These are phyloP conservation scores for Pyrus communis DNA, from an alignment of 306 rosid species.

Conservation along the genomic window DNA sequence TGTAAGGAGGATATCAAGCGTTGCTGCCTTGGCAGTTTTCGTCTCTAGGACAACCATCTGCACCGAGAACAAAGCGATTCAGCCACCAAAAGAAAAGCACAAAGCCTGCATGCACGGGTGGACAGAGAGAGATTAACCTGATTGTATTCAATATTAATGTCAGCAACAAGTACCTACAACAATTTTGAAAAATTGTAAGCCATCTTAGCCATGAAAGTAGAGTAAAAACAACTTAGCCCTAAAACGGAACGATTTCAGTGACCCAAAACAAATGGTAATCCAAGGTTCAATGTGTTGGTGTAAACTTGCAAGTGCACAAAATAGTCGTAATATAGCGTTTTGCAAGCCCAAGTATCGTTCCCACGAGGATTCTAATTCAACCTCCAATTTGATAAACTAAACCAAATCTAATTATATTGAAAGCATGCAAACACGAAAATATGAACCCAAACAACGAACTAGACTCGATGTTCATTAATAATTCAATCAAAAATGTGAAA, in stretches of 20 bases:
- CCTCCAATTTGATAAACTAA: too few relatives aligned
- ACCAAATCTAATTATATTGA: too few relatives aligned
- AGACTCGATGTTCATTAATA: too few relatives aligned
- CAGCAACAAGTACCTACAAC: slow-evolving; percentile 75
- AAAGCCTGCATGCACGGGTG: background rate
- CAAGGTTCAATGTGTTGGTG: background rate
- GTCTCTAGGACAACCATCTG: slow-evolving; percentile 56
- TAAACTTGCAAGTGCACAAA: too few relatives aligned
- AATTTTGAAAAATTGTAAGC: slow-evolving; percentile 9
- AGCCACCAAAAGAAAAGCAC: background rate
- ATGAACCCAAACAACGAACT: too few relatives aligned
- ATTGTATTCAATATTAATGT: slow-evolving; percentile 66
- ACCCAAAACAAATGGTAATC: background rate
- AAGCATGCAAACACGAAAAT: too few relatives aligned
- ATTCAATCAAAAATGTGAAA: too few relatives aligned
- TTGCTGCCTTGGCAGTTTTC: slow-evolving; percentile 55
- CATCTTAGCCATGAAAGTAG: background rate
- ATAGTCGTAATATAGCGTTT: too few relatives aligned
- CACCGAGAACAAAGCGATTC: slow-evolving; percentile 1
- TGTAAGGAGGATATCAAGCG: slow-evolving; percentile 53
- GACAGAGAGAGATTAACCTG: slow-evolving; percentile 40
- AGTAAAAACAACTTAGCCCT: background rate
- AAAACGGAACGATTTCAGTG: background rate
- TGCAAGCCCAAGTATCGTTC: too few relatives aligned
- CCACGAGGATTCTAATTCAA: too few relatives aligned